A percentile compares a stretch with the other conserved stretches of the same genome.
Evolutionary conservation across 2,329 filamentous ascomycete genomes (phyloP).

Genomic region (Pseudomassariella vexata): DNA sequence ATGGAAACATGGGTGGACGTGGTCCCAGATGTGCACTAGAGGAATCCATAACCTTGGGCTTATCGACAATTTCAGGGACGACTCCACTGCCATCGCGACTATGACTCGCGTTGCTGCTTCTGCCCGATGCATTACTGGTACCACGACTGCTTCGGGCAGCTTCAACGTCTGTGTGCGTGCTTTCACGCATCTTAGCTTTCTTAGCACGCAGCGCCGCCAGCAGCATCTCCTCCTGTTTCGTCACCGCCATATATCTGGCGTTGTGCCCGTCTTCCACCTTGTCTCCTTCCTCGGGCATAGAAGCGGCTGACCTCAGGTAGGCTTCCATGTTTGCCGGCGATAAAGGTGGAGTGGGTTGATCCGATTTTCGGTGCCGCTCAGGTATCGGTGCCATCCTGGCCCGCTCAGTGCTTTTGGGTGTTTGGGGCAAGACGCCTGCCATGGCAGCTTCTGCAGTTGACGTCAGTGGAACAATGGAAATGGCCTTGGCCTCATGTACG

Average conservation of each 20-base stretch:
- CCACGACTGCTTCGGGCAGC: too few species aligned
- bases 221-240: conserved; percentile 52
- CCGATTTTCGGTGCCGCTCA: conserved; percentile 17
- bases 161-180: conserved; percentile 36
- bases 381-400: neutral
- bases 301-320: conserved; percentile 30
- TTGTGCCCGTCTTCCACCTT: conserved; percentile 18
- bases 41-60: neutral
- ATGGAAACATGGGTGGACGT: conserved; percentile 1
- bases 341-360: conserved; percentile 42
- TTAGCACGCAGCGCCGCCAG: conserved; percentile 51
- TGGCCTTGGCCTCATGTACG: conserved; percentile 33
- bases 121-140: too few species aligned
- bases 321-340: conserved; percentile 48
- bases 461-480: conserved; percentile 28
- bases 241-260: conserved; percentile 50
- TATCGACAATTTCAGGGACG: neutral
- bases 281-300: neutral
- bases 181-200: conserved; percentile 49
- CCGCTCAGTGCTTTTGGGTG: too few species aligned
- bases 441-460: conserved; percentile 20
- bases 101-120: conserved; percentile 3
- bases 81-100: neutral
- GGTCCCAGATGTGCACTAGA: neutral
- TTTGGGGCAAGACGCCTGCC: conserved; percentile 11